These are phyloP conservation scores for Chaetomium sp. DNA, from an alignment of 2,329 filamentous ascomycete species.

Conservation along the genomic window DNA sequence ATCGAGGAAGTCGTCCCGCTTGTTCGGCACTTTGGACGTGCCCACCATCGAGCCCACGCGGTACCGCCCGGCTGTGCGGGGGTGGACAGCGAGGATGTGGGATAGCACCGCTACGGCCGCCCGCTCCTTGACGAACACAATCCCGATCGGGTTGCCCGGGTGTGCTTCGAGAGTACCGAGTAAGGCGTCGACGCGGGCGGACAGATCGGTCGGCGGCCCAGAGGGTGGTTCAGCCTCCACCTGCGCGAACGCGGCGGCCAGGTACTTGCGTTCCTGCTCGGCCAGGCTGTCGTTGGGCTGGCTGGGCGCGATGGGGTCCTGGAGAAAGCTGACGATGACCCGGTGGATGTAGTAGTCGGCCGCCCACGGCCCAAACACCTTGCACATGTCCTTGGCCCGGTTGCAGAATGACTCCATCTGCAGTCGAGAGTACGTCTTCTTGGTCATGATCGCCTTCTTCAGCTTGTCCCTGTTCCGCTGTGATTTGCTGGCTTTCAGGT, in stretches of 20 bases:
- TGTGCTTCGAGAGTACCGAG: constrained; percentile 43
- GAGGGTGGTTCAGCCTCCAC: constrained; percentile 23
- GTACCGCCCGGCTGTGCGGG: constrained; percentile 40
- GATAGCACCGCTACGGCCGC: constrained; percentile 54
- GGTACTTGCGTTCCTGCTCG: constrained; percentile 48
- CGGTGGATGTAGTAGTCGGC: constrained; percentile 57
- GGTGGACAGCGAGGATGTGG: constrained; percentile 49
- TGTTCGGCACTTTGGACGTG: constrained; percentile 34
- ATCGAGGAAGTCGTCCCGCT: constrained; percentile 36
- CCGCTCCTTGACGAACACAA: constrained; percentile 63
- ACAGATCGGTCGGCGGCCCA: constrained; percentile 33
- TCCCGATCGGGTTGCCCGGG: constrained; percentile 43
- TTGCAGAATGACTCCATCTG: constrained; percentile 51
- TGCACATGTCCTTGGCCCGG: constrained; percentile 44
- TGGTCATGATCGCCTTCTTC: constrained; percentile 32
- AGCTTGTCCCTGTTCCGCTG: constrained; percentile 37
- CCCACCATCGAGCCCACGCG: constrained; percentile 51
- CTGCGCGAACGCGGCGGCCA: constrained; percentile 39
- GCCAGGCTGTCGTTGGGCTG: constrained; percentile 37
- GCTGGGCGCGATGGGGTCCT: constrained; percentile 15
- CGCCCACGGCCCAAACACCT: constrained; percentile 62
- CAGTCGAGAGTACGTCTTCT: constrained; percentile 45
- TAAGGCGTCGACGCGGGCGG: constrained; percentile 52
- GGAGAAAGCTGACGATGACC: constrained; percentile 35
- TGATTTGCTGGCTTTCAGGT: constrained; percentile 37